Evolutionary conservation across 2,329 filamentous ascomycete species (phyloP).

Genomic region (Eurotiales sp.): DNA sequence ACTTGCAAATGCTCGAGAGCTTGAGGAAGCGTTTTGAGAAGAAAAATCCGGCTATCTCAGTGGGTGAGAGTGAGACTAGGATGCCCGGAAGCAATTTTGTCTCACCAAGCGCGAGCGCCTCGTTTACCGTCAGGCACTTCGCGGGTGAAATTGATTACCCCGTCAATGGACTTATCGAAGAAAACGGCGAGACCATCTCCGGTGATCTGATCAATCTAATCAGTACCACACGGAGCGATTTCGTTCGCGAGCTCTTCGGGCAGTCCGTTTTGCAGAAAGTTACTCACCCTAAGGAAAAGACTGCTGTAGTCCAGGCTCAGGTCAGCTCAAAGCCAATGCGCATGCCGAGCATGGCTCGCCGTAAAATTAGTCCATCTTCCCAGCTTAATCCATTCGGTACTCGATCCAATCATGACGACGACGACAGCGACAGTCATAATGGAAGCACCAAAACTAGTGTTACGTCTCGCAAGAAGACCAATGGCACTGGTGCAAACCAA

Average conservation of each 20-base stretch:
- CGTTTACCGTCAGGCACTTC: constrained; percentile 91
- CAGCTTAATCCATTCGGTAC: constrained; percentile 35
- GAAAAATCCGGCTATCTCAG: constrained; percentile 86
- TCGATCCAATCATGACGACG: constrained; percentile 37
- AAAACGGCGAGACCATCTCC: constrained; percentile 94
- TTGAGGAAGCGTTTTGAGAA: constrained; percentile 88
- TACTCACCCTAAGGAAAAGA: constrained; percentile 85
- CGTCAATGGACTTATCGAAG: constrained; percentile 80
- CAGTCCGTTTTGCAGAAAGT: constrained; percentile 91
- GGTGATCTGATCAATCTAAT: constrained; percentile 94
- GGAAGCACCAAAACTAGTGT: constrained; percentile 26
- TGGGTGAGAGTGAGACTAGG: constrained; percentile 69
- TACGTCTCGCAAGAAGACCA: constrained; percentile 33
- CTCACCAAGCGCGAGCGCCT: constrained; percentile 73
- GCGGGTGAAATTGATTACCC: constrained; percentile 95
- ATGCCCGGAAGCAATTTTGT: constrained; percentile 86
- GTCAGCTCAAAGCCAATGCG: constrained; percentile 93
- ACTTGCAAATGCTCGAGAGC: constrained; percentile 86
- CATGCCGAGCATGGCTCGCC: constrained; percentile 85
- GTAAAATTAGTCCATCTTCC: constrained; percentile 59
- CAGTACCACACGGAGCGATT: constrained; percentile 80
- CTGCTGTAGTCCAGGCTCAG: constrained; percentile 89
- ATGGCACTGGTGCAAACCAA: constrained; percentile 54
- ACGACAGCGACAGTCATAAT: constrained; percentile 35
- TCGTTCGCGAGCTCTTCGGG: constrained; percentile 87